Evolutionary conservation across 2,329 filamentous ascomycete species (phyloP), one percentile per base, ranked within the genome.

Genomic region (Talaromyces atroroseus): DNA sequence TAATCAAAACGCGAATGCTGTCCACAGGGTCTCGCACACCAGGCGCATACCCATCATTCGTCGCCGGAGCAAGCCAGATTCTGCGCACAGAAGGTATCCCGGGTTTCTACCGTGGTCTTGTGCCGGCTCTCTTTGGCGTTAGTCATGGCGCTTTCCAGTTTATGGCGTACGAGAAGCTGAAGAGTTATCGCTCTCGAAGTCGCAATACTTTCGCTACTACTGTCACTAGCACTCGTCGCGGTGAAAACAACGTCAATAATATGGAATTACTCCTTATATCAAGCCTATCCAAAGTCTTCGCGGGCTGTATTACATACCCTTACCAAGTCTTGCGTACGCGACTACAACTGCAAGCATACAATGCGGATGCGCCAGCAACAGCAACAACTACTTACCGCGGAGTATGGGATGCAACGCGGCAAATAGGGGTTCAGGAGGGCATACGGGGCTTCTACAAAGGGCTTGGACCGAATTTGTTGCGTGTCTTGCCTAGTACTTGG

Each of bases 1-100:
- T 99, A 2, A 85, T 99, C 71, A 97, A 97, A 78, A 97, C 92
- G 8, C 88, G 94, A 61, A 97, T 99, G 91, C 79, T 97, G 23
- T 90, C 91, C 29, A 92, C 89, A 3, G 89, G 94, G 62, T 82
- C 83, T 50, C 79, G 82, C 54, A 80, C 84, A 5, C 82, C 80
- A 1, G 90, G 90, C 14, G 94, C 92, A 1, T 99, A 99, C 73
- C 80, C 83, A 16, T 87, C 83, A 62, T 89, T 96, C 78, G 75
- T 80, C 62, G 80, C 85, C 49, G 94, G 94, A 26, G 82, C 86
- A 2, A 72, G 71, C 38, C 80, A 84, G 46, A 83, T 99, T 20
- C 81, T 86, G 65, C 74, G 73, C 18, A 80, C 80, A 2, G 92
- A 97, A 68, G 94, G 94, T 1, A 57, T 86, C 26, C 72, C 77